phyloP scores from a whole-genome alignment of 352 stramenopile genomes.

The Detonula confervacea region DNA sequence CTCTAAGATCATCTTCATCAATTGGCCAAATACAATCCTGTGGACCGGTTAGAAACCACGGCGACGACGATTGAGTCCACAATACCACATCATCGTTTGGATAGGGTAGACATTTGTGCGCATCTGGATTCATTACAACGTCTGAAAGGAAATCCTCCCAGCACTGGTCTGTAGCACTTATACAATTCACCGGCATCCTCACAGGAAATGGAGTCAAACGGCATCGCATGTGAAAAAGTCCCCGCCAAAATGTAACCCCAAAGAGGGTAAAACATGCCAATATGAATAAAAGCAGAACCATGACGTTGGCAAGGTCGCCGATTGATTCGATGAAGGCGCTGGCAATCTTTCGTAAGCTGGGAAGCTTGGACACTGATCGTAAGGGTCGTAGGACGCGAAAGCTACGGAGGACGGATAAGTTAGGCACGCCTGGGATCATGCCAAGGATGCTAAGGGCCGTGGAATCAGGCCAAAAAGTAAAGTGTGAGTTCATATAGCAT shows the following conservation, averaged over 20 bases:
- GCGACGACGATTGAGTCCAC: constrained; percentile 41
- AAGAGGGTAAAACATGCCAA: constrained; percentile 64
- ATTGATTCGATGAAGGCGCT: constrained; percentile 45
- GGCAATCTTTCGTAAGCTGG: constrained; percentile 55
- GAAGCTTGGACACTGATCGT: constrained; percentile 52
- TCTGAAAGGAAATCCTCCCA: constrained; percentile 53
- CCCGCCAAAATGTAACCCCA: constrained; percentile 63
- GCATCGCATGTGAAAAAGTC: constrained; percentile 60
- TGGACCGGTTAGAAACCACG: constrained; percentile 46
- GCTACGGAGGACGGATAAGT: constrained; percentile 45
- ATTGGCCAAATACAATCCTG: constrained; percentile 93
- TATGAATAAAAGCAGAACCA: constrained; percentile 61
- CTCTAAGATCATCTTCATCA: constrained; percentile 84
- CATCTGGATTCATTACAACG: constrained; percentile 38
- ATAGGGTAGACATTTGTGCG: constrained; percentile 42
- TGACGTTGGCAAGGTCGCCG: constrained; percentile 59
- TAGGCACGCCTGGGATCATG: constrained; percentile 47
- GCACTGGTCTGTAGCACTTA: constrained; percentile 36
- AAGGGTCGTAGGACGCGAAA: constrained; percentile 53
- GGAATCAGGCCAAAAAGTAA: background rate
- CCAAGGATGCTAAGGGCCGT: constrained; percentile 34
- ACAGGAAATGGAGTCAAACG: constrained; percentile 63
- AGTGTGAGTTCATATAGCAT: background rate
- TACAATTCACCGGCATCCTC: constrained; percentile 55
- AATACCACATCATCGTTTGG: constrained; percentile 42